Base-by-base conservation (phyloP, 495 filamentous ascomycete genomes). In the Podospora didyma region DNA sequence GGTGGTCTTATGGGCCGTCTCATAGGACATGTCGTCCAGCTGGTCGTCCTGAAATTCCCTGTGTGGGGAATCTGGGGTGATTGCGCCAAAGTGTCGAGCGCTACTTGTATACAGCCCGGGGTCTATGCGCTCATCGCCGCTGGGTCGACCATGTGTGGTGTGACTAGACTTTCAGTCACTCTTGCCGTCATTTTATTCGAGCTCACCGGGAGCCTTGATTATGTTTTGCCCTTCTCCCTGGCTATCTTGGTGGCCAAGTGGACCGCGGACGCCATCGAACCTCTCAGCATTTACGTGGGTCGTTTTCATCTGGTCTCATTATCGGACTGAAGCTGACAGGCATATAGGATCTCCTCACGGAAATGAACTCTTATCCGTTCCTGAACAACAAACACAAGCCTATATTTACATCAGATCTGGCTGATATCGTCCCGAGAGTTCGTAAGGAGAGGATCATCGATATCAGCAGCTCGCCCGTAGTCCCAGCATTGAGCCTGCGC, bases 341-440 rank as follows among this genome's bases (percentile, higher is more conserved):
- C n/a, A 34, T 10, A 22, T 54, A 89, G 85, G 92, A 97, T 68
- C 79, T 98, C 16, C 78, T 98, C 24, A 97, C 92, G 0, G 90
- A 96, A 61, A 90, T 98, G 86, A 97, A 98, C 70, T 88, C 90
- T 10, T 98, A 97, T 61, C 94, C 94, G 1, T 95, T 92, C 73
- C 82, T 98, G 24, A 90, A 96, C 73, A 96, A 91, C 73, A 98
- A 97, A 65, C 81, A 90, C 50, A 90, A 93, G 48, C 89, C 92
- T 4, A 75, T 93, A 23, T 94, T 96, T 70, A 95, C 92, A 7
- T 83, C 86, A 4, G 85, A 89, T 41, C 79, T 98, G 3, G 86
- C 85, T 16, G 93, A 96, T 52, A 95, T 98, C 45, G 89, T 90
- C 5, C 85, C 88, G 2, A 83, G 85, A 9, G 73, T 87, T 4